A percentile compares a stretch with the other conserved stretches of the same genome.
Evolutionary conservation across 2,329 filamentous ascomycete species (phyloP).

Genomic region (Pseudogymnoascus sp.): DNA sequence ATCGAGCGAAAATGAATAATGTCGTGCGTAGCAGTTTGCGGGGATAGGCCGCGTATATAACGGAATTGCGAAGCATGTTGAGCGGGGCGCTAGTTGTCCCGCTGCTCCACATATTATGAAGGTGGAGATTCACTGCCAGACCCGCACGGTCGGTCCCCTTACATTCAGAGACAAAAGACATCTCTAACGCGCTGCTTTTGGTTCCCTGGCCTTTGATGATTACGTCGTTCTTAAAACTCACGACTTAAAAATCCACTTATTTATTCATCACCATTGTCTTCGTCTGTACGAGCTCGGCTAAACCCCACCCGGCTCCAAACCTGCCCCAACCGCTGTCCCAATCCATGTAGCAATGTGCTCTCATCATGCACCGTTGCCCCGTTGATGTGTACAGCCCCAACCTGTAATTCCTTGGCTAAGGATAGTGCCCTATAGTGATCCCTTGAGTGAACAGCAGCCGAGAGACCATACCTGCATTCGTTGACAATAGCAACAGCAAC

Average conservation of each 20-base stretch:
- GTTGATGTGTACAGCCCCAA: conserved; percentile 24
- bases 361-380: conserved; percentile 23
- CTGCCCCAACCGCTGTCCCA: conserved; percentile 24
- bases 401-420: conserved; percentile 15
- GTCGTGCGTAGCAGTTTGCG: neutral
- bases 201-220: neutral
- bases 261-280: conserved; percentile 37
- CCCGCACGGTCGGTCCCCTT: neutral
- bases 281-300: conserved; percentile 55
- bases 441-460: conserved; percentile 19
- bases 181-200: neutral
- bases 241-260: neutral
- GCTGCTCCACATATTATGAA: neutral
- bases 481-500: conserved; percentile 20
- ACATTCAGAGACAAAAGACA: neutral
- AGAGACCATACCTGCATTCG: conserved; percentile 21
- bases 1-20: neutral
- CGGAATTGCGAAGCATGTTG: neutral
- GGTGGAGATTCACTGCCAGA: neutral
- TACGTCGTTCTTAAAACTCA: neutral
- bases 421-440: conserved; percentile 13
- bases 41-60: neutral
- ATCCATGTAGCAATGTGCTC: conserved; percentile 23
- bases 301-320: conserved; percentile 32
- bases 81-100: neutral